Evolutionary conservation across 345 rosid species (phyloP).

Genomic region (Reutealis trisperma): DNA sequence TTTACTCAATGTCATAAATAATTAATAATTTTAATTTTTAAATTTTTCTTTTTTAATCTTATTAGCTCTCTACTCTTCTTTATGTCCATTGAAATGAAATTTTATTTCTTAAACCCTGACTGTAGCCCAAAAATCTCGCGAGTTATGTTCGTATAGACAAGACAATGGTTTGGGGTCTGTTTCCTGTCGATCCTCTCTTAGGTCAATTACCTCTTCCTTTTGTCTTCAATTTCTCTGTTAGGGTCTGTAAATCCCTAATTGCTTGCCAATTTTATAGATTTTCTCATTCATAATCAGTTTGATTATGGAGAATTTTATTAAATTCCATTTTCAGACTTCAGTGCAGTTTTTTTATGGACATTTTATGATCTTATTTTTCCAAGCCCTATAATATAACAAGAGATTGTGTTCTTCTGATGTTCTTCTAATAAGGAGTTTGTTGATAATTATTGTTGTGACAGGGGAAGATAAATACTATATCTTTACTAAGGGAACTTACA

Average conservation of each 20-base stretch:
- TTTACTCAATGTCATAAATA: too few species aligned
- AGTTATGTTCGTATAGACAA: slow-evolving; percentile 9
- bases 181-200: slow-evolving; percentile 71
- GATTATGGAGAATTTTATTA: neutral
- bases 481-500: slow-evolving; percentile 57
- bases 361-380: neutral
- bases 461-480: slow-evolving; percentile 74
- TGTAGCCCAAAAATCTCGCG: too few species aligned
- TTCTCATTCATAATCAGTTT: neutral
- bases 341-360: neutral
- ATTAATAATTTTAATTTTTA: too few species aligned
- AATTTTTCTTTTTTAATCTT: too few species aligned
- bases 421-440: neutral
- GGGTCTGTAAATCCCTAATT: neutral
- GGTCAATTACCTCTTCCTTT: slow-evolving; percentile 31
- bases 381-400: neutral
- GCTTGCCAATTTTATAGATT: neutral
- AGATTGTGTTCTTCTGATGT: neutral
- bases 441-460: slow-evolving; percentile 19
- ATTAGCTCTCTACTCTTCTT: too few species aligned
- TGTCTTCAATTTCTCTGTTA: neutral
- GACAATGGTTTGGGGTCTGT: slow-evolving; percentile 78
- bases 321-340: neutral
- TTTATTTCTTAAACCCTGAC: too few species aligned
- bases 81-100: too few species aligned